These are phyloP conservation scores for Gonium pectorale DNA, from an alignment of 139 green algal species.

Conservation along the genomic window DNA sequence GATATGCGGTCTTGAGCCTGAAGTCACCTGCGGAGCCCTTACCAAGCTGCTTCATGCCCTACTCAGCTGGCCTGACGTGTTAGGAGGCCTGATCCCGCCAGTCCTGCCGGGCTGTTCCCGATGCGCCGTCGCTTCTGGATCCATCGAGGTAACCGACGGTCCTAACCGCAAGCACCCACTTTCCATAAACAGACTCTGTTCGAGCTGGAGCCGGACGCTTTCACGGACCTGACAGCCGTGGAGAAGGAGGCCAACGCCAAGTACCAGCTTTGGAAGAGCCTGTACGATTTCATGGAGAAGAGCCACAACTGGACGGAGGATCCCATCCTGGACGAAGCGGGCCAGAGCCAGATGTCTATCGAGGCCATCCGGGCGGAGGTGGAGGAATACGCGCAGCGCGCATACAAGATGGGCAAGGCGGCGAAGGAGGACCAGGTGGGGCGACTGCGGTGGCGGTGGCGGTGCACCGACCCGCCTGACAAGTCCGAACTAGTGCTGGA, in stretches of 20 bases:
- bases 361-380: constrained; percentile 73
- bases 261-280: constrained; percentile 75
- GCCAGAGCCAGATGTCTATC: constrained; percentile 62
- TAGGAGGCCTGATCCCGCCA: too few relatives aligned
- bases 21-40: too few relatives aligned
- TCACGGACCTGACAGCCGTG: constrained; percentile 61
- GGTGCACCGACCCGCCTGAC: too few relatives aligned
- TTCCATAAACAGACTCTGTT: constrained; percentile 70
- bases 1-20: too few relatives aligned
- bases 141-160: too few relatives aligned
- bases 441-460: too few relatives aligned
- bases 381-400: constrained; percentile 71
- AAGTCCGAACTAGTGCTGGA: too few relatives aligned
- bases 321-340: constrained; percentile 69
- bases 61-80: too few relatives aligned
- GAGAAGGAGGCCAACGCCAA: constrained; percentile 71
- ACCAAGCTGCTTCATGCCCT: too few relatives aligned
- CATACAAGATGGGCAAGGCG: constrained; percentile 79
- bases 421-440: constrained; percentile 68
- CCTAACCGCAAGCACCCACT: too few relatives aligned
- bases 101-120: too few relatives aligned
- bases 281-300: constrained; percentile 77
- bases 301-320: constrained; percentile 75
- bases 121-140: too few relatives aligned
- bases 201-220: constrained; percentile 66